These are phyloP conservation scores for Theobroma grandiflorum DNA, from an alignment of 441 rosid species.

Conservation along the genomic window DNA sequence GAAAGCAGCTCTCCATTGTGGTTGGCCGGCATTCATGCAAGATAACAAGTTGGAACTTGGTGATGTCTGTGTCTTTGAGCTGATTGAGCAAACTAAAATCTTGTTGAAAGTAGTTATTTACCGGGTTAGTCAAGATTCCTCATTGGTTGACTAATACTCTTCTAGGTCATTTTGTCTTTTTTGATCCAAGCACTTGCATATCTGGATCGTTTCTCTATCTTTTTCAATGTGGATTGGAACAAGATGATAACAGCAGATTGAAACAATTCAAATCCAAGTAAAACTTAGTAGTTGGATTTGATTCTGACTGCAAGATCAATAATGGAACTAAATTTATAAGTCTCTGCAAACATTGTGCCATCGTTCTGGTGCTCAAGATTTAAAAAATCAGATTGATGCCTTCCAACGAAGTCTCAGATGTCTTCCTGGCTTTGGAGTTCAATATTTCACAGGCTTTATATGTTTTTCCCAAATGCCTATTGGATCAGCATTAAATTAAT, in stretches of 20 bases:
- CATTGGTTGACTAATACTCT: background rate
- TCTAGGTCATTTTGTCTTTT: background rate
- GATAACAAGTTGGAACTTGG: constrained; percentile 34
- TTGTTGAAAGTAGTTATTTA: constrained; percentile 26
- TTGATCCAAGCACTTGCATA: background rate
- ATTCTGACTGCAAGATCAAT: background rate
- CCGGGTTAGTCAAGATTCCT: background rate
- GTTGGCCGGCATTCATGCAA: constrained; percentile 35
- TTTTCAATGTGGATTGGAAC: background rate
- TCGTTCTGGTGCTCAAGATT: background rate
- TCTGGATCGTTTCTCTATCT: background rate
- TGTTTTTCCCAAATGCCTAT: background rate
- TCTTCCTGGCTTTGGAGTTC: background rate
- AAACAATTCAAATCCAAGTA: background rate
- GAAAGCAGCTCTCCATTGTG: background rate
- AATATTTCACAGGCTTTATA: background rate
- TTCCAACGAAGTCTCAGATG: background rate
- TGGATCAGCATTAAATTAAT: background rate
- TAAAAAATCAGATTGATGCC: background rate
- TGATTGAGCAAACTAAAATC: background rate
- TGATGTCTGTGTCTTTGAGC: constrained; percentile 44
- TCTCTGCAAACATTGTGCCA: background rate
- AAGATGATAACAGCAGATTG: background rate
- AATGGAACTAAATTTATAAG: background rate
- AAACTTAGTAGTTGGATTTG: background rate